A percentile compares a stretch with the other conserved stretches of the same genome.
These are phyloP conservation scores for Blastocystis sp. DNA, from an alignment of 352 stramenopile genomes.

Conservation along the genomic window DNA sequence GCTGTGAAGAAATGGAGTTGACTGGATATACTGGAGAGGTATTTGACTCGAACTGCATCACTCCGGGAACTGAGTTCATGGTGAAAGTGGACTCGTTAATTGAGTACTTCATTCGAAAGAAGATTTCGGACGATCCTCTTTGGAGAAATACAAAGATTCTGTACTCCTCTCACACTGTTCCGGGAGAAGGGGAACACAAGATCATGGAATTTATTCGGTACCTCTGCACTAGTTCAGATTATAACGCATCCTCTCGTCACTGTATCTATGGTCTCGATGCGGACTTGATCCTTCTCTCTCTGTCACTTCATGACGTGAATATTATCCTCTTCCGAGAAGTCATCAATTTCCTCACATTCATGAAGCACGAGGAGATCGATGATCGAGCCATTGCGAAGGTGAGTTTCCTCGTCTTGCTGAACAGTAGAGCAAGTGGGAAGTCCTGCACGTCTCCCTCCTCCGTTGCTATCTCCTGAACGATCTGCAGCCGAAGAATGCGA, in stretches of 20 bases:
- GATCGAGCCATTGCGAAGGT: conserved; percentile 18
- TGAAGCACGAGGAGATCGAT: neutral
- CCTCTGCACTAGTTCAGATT: conserved; percentile 78
- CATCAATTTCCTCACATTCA: conserved; percentile 78
- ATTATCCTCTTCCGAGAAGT: conserved; percentile 96
- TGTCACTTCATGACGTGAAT: conserved; percentile 94
- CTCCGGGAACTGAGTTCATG: conserved; percentile 97
- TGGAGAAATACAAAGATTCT: conserved; percentile 90
- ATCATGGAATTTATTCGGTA: conserved; percentile 93
- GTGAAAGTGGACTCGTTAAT: conserved; percentile 80
- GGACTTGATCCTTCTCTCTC: conserved; percentile 93
- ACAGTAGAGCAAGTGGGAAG: conserved; percentile 64
- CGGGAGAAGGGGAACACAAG: conserved; percentile 97
- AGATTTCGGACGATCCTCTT: conserved; percentile 87
- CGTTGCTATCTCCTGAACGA: conserved; percentile 94
- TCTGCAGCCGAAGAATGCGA: conserved; percentile 69
- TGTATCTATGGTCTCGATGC: conserved; percentile 97
- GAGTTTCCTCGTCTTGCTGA: neutral
- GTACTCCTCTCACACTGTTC: conserved; percentile 91
- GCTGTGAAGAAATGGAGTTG: conserved; percentile 61
- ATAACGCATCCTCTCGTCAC: conserved; percentile 88
- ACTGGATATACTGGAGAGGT: conserved; percentile 66
- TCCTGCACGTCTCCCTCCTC: conserved; percentile 73
- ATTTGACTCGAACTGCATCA: conserved; percentile 99
- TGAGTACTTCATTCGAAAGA: conserved; percentile 74